Percentiles rank a stretch among this genome's conserved stretches.
phyloP scores from a whole-genome alignment of 164 flowering plant genomes.

The Vitis labrusca region DNA sequence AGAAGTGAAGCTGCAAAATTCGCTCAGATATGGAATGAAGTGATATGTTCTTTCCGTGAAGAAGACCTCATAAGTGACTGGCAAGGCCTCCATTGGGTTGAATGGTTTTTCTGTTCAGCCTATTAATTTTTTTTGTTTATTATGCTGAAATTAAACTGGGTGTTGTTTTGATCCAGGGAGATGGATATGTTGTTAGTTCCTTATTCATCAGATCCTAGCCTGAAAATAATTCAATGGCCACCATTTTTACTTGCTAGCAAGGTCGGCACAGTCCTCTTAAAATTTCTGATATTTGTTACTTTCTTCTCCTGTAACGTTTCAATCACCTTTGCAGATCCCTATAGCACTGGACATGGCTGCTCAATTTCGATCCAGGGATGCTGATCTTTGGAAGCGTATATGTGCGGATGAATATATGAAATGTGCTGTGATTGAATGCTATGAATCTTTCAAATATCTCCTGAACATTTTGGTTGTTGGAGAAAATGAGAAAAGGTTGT shows the following conservation, averaged over 20 bases:
- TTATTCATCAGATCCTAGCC: slow-evolving; percentile 81
- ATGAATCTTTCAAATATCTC: slow-evolving; percentile 80
- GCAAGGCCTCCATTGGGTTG: slow-evolving; percentile 40
- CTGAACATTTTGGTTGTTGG: slow-evolving; percentile 72
- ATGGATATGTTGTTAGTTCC: slow-evolving; percentile 95
- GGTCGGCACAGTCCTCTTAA: slow-evolving; percentile 34
- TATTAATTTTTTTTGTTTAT: neutral
- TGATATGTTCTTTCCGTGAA: slow-evolving; percentile 88
- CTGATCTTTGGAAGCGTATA: slow-evolving; percentile 96
- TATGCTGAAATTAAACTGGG: slow-evolving; percentile 20
- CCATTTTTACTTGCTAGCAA: slow-evolving; percentile 98
- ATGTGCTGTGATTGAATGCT: slow-evolving; percentile 96
- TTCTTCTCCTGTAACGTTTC: slow-evolving; percentile 8
- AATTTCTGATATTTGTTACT: neutral
- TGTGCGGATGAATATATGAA: slow-evolving; percentile 95
- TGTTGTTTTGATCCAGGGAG: slow-evolving; percentile 59
- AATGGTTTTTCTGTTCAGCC: slow-evolving; percentile 9
- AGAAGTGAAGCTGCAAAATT: slow-evolving; percentile 98
- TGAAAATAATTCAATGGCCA: slow-evolving; percentile 96
- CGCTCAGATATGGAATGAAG: slow-evolving; percentile 97
- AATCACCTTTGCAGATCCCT: slow-evolving; percentile 69
- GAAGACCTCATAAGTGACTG: slow-evolving; percentile 96
- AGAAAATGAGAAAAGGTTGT: slow-evolving; percentile 86
- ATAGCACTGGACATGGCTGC: slow-evolving; percentile 96
- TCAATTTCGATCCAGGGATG: slow-evolving; percentile 70